Evolutionary conservation across 345 rosid species (phyloP).

Genomic region (Adansonia digitata): DNA sequence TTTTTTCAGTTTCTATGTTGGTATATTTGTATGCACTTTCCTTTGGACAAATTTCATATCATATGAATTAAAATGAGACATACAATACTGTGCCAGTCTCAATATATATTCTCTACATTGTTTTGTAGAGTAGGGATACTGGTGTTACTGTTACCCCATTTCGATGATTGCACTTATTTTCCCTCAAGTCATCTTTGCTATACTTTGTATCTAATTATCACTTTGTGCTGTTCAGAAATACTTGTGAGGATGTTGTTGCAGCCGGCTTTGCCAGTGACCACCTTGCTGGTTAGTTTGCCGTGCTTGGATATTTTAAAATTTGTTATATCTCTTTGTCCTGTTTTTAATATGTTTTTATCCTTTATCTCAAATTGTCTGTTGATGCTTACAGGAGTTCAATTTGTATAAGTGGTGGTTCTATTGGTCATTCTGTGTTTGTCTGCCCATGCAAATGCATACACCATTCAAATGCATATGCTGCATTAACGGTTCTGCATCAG

Average conservation of each 20-base stretch:
- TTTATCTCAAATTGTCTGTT: background rate
- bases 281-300: constrained; percentile 40
- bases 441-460: background rate
- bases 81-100: background rate
- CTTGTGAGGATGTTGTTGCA: constrained; percentile 45
- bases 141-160: background rate
- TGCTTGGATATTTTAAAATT: background rate
- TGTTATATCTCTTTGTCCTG: background rate
- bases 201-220: background rate
- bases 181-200: background rate
- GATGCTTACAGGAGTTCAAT: background rate
- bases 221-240: constrained; percentile 33
- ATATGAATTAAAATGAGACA: background rate
- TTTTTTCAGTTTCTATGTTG: background rate
- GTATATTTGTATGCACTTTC: background rate
- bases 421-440: background rate
- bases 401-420: background rate
- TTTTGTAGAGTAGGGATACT: background rate
- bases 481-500: background rate
- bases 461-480: background rate
- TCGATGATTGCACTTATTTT: background rate
- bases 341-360: background rate
- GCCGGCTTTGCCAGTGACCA: constrained; percentile 35
- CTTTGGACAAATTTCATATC: background rate
- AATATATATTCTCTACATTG: background rate